Percentiles rank a stretch among this genome's conserved stretches.
Conservation (phyloP, 768 basidiomycete genomes). For the Pisolithus microcarpus region DNA sequence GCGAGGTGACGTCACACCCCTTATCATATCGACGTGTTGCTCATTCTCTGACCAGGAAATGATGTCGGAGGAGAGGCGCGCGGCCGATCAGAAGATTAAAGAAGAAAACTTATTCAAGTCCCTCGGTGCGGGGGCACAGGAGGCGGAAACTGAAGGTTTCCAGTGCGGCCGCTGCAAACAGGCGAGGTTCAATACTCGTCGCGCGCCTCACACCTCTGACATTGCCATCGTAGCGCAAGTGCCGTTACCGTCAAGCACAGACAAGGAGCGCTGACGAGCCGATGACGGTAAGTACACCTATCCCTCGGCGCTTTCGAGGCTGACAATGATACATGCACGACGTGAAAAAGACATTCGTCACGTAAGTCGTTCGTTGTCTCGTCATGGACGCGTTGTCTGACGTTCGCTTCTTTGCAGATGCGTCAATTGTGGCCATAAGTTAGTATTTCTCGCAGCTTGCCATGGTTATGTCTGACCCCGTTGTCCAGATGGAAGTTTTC, state of each 20-base stretch:
- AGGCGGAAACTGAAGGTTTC: constrained; percentile 97
- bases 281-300: constrained; percentile 69
- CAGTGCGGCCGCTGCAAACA: constrained; percentile 94
- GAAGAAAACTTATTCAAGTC: constrained; percentile 88
- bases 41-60: constrained; percentile 58
- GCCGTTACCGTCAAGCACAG: constrained; percentile 91
- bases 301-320: not conserved
- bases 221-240: constrained; percentile 64
- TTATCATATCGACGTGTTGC: not conserved
- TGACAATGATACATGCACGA: not conserved
- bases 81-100: constrained; percentile 73
- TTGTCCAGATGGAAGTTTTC: constrained; percentile 56
- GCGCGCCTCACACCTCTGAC: not conserved
- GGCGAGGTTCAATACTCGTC: constrained; percentile 31
- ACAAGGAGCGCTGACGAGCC: constrained; percentile 98
- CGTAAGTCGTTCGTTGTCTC: constrained; percentile 39
- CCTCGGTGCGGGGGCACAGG: constrained; percentile 79
- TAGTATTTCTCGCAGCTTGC: constrained; percentile 6
- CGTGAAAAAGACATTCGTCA: constrained; percentile 70
- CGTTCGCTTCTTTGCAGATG: constrained; percentile 35
- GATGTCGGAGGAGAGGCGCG: constrained; percentile 88
- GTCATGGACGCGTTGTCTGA: not conserved
- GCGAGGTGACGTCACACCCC: constrained; percentile 44
- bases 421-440: constrained; percentile 60
- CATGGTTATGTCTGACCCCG: not conserved